phyloP scores from a whole-genome alignment of 1,139 yeast genomes.

The Saccharomycopsis hybrid region DNA sequence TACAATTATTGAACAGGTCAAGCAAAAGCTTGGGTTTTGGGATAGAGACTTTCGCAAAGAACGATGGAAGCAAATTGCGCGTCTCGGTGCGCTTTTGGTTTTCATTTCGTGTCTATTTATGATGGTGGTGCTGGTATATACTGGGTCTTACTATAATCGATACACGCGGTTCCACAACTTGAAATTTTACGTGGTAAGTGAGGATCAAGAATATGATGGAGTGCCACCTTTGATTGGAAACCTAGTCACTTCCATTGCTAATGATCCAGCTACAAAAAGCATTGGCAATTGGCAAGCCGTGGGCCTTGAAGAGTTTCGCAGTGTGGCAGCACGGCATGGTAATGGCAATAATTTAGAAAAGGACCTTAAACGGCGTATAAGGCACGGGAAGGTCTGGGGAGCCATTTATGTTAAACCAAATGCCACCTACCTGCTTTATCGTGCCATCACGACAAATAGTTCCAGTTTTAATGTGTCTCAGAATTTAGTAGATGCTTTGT shows the following conservation, averaged over 20 bases:
- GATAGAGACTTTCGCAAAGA: conserved; percentile 8
- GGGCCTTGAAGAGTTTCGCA: no score
- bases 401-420: conserved; percentile 42
- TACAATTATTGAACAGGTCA: background rate
- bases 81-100: conserved; percentile 1
- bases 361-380: conserved; percentile 36
- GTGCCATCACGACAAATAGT: conserved; percentile 29
- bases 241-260: conserved; percentile 30
- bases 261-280: conserved; percentile 23
- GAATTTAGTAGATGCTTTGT: conserved; percentile 34
- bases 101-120: conserved; percentile 23
- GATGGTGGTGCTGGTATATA: conserved; percentile 43
- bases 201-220: conserved; percentile 26
- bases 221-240: conserved; percentile 33
- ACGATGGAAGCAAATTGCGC: conserved; percentile 3
- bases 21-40: conserved; percentile 13
- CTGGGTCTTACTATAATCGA: conserved; percentile 53
- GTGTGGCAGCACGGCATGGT: conserved; percentile 27
- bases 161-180: conserved; percentile 34
- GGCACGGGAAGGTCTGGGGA: conserved; percentile 49
- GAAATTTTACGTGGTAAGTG: conserved; percentile 41
- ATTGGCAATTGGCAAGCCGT: conserved; percentile 37
- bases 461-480: conserved; percentile 24
- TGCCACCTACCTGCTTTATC: conserved; percentile 36
- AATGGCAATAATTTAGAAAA: conserved; percentile 33